Conservation (phyloP, 257 asterid species). For the Fraxinus cuspidata region DNA sequence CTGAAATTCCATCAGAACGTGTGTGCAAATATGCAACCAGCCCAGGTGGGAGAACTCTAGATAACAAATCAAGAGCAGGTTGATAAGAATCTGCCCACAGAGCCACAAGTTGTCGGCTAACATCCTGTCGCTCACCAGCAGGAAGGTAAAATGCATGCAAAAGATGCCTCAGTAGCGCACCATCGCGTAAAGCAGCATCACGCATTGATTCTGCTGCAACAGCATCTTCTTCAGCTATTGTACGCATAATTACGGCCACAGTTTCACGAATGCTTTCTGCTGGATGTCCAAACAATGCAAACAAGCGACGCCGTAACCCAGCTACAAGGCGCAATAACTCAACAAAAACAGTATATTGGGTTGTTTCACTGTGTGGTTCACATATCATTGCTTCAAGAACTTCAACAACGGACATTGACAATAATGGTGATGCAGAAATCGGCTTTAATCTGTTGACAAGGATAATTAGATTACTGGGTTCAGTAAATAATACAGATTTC, state of each 20-base stretch:
- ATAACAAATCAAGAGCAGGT: conserved; percentile 92
- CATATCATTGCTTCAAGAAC: conserved; percentile 98
- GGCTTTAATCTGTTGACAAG: conserved; percentile 93
- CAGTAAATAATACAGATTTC: conserved; percentile 83
- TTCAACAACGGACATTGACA: conserved; percentile 93
- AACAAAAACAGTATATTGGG: conserved; percentile 91
- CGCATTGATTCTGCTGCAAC: conserved; percentile 99
- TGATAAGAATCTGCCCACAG: conserved; percentile 99
- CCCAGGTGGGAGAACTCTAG: conserved; percentile 98
- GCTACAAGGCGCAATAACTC: conserved; percentile 94
- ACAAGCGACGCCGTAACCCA: conserved; percentile 94
- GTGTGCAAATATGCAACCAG: conserved; percentile 97
- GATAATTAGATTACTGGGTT: conserved; percentile 68
- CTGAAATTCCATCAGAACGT: conserved; percentile 56
- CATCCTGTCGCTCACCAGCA: conserved; percentile 93
- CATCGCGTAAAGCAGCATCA: conserved; percentile 98
- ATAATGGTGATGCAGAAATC: conserved; percentile 82
- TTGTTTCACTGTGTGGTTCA: conserved; percentile 94
- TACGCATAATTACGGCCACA: conserved; percentile 95
- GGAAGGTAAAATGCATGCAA: conserved; percentile 93
- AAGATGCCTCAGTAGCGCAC: conserved; percentile 93
- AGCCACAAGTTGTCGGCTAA: conserved; percentile 98
- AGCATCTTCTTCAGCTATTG: conserved; percentile 99
- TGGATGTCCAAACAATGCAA: conserved; percentile 96
- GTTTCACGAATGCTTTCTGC: conserved; percentile 95